Evolutionary conservation across 805 yeast species (phyloP), one percentile per base, ranked within the genome.

Genomic region (Diddensiella caesifluorescens): DNA sequence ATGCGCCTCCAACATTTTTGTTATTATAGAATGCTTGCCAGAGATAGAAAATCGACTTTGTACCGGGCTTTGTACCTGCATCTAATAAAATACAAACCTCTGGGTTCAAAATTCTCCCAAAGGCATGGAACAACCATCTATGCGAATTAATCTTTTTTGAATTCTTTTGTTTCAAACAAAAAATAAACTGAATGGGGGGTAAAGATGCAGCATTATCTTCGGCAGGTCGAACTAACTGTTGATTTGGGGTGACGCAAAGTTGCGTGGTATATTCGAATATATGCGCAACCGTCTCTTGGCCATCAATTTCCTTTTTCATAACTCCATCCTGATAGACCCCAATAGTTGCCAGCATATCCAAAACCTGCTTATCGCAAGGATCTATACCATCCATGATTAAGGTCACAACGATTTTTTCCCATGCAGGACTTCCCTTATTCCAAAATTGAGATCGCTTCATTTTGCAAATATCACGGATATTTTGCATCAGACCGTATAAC

Each of bases 241-340:
- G 65, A 41, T 56, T 47, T n/a, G 68, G 62, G 9, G 61, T 53
- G 10, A 67, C 71, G 28, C 70, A 65, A 28, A 68, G 53, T 44
- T 68, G 71, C 1, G 84, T 77, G 21, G 84, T 78, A 57, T 79
- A 78, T 57, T 79, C 84, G 54, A 77, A 79, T 39, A 79, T 68
- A 53, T 79, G 84, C 13, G 81, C 82, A 38, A 74, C 75, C 22
- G 80, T 80, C 42, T 74, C 74, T 47, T 72, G 68, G 44, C 75
- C 80, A 47, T 77, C 76, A 46, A 79, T 77, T 43, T 68, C 69
- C 49, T 75, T 69, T 57, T 76, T 75, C 60, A 81, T 79, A 40
- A 77, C 68, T 4, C 83, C 83, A 22, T 77, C 83, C 59, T 79
- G 84, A 57, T 77, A 79, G 13, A 76, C 71, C 22, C 84, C 84